These are phyloP conservation scores for Akanthomyces lecanii DNA, from an alignment of 2,329 filamentous ascomycete genomes.

Conservation along the genomic window DNA sequence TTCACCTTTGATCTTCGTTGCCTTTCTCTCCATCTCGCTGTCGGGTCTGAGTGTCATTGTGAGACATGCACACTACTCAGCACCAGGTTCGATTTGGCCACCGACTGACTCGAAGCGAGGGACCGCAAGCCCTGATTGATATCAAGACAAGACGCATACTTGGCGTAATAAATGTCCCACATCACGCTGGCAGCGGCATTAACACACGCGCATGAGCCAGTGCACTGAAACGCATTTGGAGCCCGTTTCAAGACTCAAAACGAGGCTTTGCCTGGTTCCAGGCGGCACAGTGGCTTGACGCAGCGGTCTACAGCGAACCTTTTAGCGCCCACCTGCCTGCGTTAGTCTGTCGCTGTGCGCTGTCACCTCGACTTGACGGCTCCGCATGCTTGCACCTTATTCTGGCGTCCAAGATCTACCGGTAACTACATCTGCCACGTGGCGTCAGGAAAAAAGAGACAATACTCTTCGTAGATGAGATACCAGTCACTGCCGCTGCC, in stretches of 20 bases:
- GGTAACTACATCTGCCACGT: too few species aligned
- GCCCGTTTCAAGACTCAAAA: constrained; percentile 2
- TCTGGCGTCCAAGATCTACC: too few species aligned
- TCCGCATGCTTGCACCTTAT: too few species aligned
- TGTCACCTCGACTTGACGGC: too few species aligned
- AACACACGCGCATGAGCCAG: neutral
- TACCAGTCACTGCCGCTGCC: too few species aligned
- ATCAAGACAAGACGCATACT: neutral
- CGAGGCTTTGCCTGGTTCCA: neutral
- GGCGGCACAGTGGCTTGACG: neutral
- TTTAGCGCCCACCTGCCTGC: neutral
- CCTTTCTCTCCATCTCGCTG: neutral
- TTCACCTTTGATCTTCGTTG: neutral
- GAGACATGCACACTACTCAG: neutral
- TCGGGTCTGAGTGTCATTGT: neutral
- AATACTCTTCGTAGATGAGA: too few species aligned
- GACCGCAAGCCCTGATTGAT: neutral
- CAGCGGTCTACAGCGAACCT: neutral
- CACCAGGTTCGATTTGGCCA: neutral
- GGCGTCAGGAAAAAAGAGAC: too few species aligned
- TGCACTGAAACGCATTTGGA: constrained; percentile 1
- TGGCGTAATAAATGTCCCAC: neutral
- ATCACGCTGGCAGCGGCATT: constrained; percentile 2
- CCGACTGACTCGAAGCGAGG: neutral
- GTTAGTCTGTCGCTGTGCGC: too few species aligned